phyloP scores from a whole-genome alignment of 2,329 filamentous ascomycete genomes.

The Biscogniauxia marginata region DNA sequence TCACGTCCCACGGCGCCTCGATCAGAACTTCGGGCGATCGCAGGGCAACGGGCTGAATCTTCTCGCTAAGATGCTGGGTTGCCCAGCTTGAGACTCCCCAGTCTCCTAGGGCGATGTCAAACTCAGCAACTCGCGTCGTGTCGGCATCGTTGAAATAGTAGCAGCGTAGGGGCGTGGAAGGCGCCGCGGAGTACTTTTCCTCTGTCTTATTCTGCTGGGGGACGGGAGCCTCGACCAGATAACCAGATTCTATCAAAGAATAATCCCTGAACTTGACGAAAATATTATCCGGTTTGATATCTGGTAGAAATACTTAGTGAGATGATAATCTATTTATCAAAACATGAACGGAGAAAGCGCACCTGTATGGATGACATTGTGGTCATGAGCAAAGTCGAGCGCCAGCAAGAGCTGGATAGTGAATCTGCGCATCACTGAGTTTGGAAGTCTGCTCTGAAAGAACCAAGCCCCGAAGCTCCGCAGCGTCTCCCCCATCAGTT shows the following conservation, averaged over 20 bases:
- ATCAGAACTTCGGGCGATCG: slow-evolving; percentile 27
- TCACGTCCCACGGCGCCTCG: slow-evolving; percentile 20
- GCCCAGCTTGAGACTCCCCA: slow-evolving; percentile 23
- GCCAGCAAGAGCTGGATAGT: slow-evolving; percentile 22
- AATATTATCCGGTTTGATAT: slow-evolving; percentile 26
- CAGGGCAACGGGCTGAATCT: slow-evolving; percentile 26
- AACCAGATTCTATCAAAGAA: slow-evolving; percentile 18
- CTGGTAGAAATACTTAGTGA: slow-evolving; percentile 4
- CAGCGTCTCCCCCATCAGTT: slow-evolving; percentile 25
- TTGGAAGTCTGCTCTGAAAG: slow-evolving; percentile 17
- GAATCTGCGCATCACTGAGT: slow-evolving; percentile 19
- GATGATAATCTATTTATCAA: no score
- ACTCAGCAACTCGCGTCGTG: neutral
- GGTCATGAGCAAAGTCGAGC: slow-evolving; percentile 26
- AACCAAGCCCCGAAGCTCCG: slow-evolving; percentile 12
- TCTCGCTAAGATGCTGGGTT: slow-evolving; percentile 14
- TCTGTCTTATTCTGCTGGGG: slow-evolving; percentile 2
- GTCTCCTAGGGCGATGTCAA: slow-evolving; percentile 24
- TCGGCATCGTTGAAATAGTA: slow-evolving; percentile 1
- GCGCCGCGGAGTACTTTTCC: neutral
- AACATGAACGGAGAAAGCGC: neutral
- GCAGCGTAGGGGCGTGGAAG: neutral
- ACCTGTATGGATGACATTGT: neutral
- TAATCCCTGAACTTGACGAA: slow-evolving; percentile 21
- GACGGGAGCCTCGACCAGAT: slow-evolving; percentile 6